Evolutionary conservation across 352 stramenopile genomes (phyloP), one percentile per base, ranked within the genome.

Genomic region (Phytophthora vignae): DNA sequence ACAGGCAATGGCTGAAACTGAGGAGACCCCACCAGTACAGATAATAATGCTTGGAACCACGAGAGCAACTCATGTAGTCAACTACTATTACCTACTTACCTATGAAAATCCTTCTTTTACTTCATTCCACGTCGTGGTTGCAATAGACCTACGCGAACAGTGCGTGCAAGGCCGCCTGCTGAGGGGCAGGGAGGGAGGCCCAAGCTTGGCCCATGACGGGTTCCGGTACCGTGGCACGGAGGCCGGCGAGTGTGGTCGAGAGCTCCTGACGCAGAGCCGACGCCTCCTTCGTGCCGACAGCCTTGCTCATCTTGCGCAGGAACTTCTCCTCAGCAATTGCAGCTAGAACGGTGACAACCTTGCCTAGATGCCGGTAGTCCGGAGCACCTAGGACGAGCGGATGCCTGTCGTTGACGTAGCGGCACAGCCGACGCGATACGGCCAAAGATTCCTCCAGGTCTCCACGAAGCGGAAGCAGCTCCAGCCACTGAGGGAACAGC

Each of bases 361-460:
- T 76, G 3, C 60, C 74, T 15, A 93, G 42, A 59, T 96, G 85
- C 8, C 57, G 56, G 65, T 78, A 82, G 55, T 85, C 73, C 8
- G 71, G 67, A 10, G 71, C 67, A 21, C 79, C 83, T 0, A 96
- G 63, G n/a, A 96, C 83, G 33, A 84, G 78, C 33, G 81, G 80
- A 74, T 94, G 81, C 38, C 78, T 71, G 29, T 88, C 80, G 17
- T 64, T 77, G 53, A 94, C 84, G 55, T 88, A 89, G 15, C 79
- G 67, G 11, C 87, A 93, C 56, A 96, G 53, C n/a, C 89, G 83
- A 55, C 81, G 76, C 19, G 83, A 84, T 25, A 95, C 87, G 3
- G 79, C 79, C 38, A 87, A 62, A 22, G 85, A 94, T 44, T 96
- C 89, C 55, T 96, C 89, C 11, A 94, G 49, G 55, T 95, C 89